phyloP scores from a whole-genome alignment of 441 rosid species.

The Codiaeum variegatum region DNA sequence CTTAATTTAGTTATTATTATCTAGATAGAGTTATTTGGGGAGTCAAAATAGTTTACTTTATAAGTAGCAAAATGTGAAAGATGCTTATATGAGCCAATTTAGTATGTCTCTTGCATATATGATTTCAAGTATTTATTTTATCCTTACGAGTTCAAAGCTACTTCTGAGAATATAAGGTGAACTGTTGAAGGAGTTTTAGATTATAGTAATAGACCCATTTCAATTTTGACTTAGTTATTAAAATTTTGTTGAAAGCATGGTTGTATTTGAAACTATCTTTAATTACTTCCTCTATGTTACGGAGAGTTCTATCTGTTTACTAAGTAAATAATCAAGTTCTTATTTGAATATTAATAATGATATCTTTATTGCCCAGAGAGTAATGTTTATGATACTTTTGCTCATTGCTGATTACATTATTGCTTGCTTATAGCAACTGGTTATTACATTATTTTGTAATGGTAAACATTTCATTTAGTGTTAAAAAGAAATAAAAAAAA shows the following conservation, averaged over 20 bases:
- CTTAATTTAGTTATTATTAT: not conserved
- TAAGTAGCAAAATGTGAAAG: not conserved
- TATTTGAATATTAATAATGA: too few species aligned
- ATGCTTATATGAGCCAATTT: not conserved
- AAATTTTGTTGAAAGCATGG: not conserved
- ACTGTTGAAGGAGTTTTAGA: not conserved
- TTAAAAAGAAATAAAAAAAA: too few species aligned
- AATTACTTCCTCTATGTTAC: not conserved
- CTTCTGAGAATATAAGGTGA: not conserved
- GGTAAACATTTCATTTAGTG: not conserved
- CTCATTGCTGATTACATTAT: not conserved
- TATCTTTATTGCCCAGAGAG: too few species aligned
- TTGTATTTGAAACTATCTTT: not conserved
- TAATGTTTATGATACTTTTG: too few species aligned
- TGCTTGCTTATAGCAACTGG: not conserved
- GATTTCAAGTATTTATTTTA: not conserved
- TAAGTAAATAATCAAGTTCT: too few species aligned
- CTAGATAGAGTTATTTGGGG: not conserved
- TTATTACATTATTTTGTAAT: not conserved
- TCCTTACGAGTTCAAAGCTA: not conserved
- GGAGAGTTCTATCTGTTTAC: too few species aligned
- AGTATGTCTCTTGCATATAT: not conserved
- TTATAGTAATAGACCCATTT: not conserved
- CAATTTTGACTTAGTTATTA: not conserved
- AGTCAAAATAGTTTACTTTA: not conserved